These are phyloP conservation scores for Castanea mollissima DNA, from an alignment of 306 rosid genomes.

Conservation along the genomic window DNA sequence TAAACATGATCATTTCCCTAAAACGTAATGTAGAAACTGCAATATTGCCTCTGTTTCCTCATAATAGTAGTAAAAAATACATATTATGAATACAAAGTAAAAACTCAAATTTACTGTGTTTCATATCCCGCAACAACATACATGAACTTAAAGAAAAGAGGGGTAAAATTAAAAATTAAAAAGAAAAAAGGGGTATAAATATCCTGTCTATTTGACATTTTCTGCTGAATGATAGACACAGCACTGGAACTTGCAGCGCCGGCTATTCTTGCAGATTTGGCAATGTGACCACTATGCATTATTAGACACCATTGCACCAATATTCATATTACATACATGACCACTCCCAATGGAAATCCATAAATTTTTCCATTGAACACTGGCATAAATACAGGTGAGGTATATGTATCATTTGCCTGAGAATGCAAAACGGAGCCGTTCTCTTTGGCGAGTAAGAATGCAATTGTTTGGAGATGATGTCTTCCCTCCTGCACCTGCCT, in stretches of 20 bases:
- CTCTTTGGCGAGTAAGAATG: slow-evolving; percentile 39
- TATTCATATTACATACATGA: slow-evolving; percentile 21
- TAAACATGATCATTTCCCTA: not conserved
- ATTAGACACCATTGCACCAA: slow-evolving; percentile 18
- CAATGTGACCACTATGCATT: slow-evolving; percentile 9
- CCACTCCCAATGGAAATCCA: slow-evolving; percentile 28
- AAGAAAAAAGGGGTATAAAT: slow-evolving; percentile 22
- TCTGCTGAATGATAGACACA: slow-evolving; percentile 12
- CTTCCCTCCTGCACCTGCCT: slow-evolving; percentile 63
- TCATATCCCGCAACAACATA: slow-evolving; percentile 21
- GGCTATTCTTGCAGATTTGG: slow-evolving; percentile 23
- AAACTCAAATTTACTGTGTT: slow-evolving; percentile 1
- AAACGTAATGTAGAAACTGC: not conserved
- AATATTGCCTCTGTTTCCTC: not conserved
- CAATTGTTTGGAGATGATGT: slow-evolving; percentile 55
- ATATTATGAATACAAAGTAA: slow-evolving; percentile 17
- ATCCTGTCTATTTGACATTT: slow-evolving; percentile 25
- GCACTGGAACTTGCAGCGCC: slow-evolving; percentile 24
- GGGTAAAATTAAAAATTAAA: not conserved
- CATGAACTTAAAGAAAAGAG: slow-evolving; percentile 7
- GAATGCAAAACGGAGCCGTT: slow-evolving; percentile 23
- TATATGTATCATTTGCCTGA: slow-evolving; percentile 33
- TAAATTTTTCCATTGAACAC: slow-evolving; percentile 26
- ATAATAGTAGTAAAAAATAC: not conserved
- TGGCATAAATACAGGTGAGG: slow-evolving; percentile 31